These are phyloP conservation scores for Verruconis gallopava DNA, from an alignment of 2,329 filamentous ascomycete species.

Conservation along the genomic window DNA sequence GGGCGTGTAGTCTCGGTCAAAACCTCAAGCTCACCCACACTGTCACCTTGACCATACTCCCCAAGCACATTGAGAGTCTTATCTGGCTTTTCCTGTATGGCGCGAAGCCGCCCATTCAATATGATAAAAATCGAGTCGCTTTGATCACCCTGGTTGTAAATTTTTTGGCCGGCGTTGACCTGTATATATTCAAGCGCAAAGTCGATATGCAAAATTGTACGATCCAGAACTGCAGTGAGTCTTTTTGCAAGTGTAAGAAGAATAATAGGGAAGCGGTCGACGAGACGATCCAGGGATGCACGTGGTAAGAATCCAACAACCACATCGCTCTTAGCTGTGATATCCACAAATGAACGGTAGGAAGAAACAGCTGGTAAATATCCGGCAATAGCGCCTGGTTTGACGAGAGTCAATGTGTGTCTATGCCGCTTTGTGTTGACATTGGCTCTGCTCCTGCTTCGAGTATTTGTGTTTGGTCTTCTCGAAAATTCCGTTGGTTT, in stretches of 20 bases:
- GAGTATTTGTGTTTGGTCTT: conserved; percentile 11
- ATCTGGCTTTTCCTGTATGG: conserved; percentile 69
- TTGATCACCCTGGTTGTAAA: conserved; percentile 87
- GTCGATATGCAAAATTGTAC: conserved; percentile 88
- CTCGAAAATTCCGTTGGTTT: background rate
- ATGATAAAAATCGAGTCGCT: conserved; percentile 98
- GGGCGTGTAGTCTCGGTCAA: conserved; percentile 88
- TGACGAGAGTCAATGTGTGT: conserved; percentile 75
- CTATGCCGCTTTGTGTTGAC: conserved; percentile 38
- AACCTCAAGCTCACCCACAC: conserved; percentile 91
- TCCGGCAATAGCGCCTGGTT: conserved; percentile 84
- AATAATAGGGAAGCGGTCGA: conserved; percentile 84
- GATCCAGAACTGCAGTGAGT: conserved; percentile 75
- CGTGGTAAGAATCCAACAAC: conserved; percentile 92
- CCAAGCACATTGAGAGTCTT: conserved; percentile 76
- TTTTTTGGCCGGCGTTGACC: conserved; percentile 85
- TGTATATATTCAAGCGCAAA: conserved; percentile 98
- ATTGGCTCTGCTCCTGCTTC: conserved; percentile 3
- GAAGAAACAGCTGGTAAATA: conserved; percentile 92
- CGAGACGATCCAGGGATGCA: conserved; percentile 74
- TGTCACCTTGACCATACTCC: conserved; percentile 94
- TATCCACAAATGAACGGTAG: conserved; percentile 90
- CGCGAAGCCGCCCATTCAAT: conserved; percentile 76
- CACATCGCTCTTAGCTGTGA: conserved; percentile 94
- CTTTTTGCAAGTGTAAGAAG: conserved; percentile 93